phyloP scores from a whole-genome alignment of 192 early-diverging fungal species.

The Coemansia sp. region DNA sequence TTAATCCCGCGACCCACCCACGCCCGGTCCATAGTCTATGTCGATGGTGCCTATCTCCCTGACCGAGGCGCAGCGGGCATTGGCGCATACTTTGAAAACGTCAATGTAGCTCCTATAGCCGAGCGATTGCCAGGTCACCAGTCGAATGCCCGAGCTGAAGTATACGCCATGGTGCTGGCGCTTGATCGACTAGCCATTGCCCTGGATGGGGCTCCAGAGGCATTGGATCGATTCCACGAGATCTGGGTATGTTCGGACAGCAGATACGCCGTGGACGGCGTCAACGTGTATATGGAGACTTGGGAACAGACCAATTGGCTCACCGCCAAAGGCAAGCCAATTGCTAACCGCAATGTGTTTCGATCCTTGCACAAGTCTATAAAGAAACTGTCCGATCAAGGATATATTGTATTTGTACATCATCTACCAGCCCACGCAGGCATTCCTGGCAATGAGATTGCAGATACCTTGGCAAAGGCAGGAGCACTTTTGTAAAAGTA shows the following conservation, averaged over 20 bases:
- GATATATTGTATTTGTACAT: slow-evolving; percentile 46
- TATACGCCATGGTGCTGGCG: slow-evolving; percentile 33
- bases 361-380: slow-evolving; percentile 20
- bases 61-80: slow-evolving; percentile 39
- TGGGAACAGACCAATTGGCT: slow-evolving; percentile 42
- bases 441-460: slow-evolving; percentile 48
- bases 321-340: slow-evolving; percentile 39
- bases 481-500: slow-evolving; percentile 34
- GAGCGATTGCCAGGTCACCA: slow-evolving; percentile 36
- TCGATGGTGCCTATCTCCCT: slow-evolving; percentile 43
- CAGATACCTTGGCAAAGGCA: slow-evolving; percentile 53
- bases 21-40: slow-evolving; percentile 29
- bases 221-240: slow-evolving; percentile 10
- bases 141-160: slow-evolving; percentile 45
- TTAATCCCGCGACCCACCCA: slow-evolving; percentile 30
- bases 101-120: slow-evolving; percentile 23
- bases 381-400: slow-evolving; percentile 10
- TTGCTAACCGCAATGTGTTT: slow-evolving; percentile 51
- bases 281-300: slow-evolving; percentile 44
- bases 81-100: slow-evolving; percentile 41
- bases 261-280: slow-evolving; percentile 46
- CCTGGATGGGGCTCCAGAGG: neutral
- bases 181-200: slow-evolving; percentile 12
- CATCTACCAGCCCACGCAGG: slow-evolving; percentile 48
- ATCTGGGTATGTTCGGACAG: slow-evolving; percentile 56